These are phyloP conservation scores for Cytospora chrysosperma DNA, from an alignment of 2,329 filamentous ascomycete genomes.

Conservation along the genomic window DNA sequence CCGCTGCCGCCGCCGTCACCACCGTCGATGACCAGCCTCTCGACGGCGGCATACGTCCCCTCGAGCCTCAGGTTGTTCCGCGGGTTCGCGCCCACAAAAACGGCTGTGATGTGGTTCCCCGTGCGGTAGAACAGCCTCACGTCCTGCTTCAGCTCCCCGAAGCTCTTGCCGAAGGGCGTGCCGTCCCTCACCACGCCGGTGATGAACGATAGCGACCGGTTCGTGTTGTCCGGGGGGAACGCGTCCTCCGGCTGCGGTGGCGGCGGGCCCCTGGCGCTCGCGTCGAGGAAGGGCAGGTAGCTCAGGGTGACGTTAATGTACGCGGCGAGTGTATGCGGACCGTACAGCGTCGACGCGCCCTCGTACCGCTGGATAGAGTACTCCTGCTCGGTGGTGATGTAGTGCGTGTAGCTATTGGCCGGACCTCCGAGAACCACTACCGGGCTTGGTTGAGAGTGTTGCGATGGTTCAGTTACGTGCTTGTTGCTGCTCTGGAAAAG, in stretches of 20 bases:
- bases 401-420: slow-evolving; percentile 87
- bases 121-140: slow-evolving; percentile 53
- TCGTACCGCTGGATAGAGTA: slow-evolving; percentile 85
- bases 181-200: slow-evolving; percentile 73
- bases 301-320: slow-evolving; percentile 78
- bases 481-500: slow-evolving; percentile 46
- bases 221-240: slow-evolving; percentile 73
- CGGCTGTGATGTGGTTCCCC: slow-evolving; percentile 63
- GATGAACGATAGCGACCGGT: slow-evolving; percentile 75
- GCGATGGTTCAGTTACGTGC: slow-evolving; percentile 26
- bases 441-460: slow-evolving; percentile 38
- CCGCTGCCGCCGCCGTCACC: no score
- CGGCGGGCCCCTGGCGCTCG: slow-evolving; percentile 40
- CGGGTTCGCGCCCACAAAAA: slow-evolving; percentile 85
- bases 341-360: slow-evolving; percentile 84
- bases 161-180: slow-evolving; percentile 62
- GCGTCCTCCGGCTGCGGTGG: slow-evolving; percentile 48
- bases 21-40: slow-evolving; percentile 51
- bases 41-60: slow-evolving; percentile 74
- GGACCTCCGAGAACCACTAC: slow-evolving; percentile 85
- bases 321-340: slow-evolving; percentile 78
- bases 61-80: slow-evolving; percentile 82
- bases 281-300: slow-evolving; percentile 65
- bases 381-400: slow-evolving; percentile 77
- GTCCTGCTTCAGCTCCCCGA: slow-evolving; percentile 65